Conservation (phyloP, 371 early-diverging fungal species). For the Mortierella sp. region DNA sequence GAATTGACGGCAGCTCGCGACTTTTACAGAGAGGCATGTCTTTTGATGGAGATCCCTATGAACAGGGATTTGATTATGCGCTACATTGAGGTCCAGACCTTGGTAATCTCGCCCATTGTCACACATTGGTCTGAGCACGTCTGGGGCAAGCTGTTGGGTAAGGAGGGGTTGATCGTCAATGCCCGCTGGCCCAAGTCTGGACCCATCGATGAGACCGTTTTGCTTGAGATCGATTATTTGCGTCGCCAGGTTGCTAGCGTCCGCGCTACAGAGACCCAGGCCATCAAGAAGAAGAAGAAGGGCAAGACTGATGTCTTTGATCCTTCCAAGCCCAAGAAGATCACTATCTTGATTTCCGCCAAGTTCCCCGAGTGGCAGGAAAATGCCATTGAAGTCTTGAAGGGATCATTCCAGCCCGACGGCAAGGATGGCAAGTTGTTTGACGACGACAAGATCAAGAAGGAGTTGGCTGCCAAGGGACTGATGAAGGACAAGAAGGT, state of each 20-base stretch:
- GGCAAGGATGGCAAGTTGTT: slow-evolving; percentile 64
- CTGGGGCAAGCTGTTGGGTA: slow-evolving; percentile 84
- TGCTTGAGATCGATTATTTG: slow-evolving; percentile 87
- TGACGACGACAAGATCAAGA: slow-evolving; percentile 81
- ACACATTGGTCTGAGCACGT: slow-evolving; percentile 96
- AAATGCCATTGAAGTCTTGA: slow-evolving; percentile 76
- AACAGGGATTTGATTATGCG: slow-evolving; percentile 85
- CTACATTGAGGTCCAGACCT: slow-evolving; percentile 87
- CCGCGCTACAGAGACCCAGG: slow-evolving; percentile 85
- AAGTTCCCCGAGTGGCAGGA: slow-evolving; percentile 97
- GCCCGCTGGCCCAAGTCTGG: slow-evolving; percentile 81
- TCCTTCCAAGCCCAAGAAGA: slow-evolving; percentile 75
- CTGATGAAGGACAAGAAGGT: slow-evolving; percentile 92
- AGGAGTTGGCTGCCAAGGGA: slow-evolving; percentile 76
- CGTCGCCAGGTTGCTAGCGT: slow-evolving; percentile 80
- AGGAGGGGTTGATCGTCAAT: slow-evolving; percentile 77
- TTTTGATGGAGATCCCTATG: slow-evolving; percentile 79
- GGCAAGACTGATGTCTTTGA: slow-evolving; percentile 72
- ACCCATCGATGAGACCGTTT: slow-evolving; percentile 73
- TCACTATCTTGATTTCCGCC: slow-evolving; percentile 83
- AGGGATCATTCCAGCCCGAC: slow-evolving; percentile 73
- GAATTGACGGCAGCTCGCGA: slow-evolving; percentile 94
- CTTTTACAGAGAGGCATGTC: slow-evolving; percentile 89
- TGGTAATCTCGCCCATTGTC: slow-evolving; percentile 89
- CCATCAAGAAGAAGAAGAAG: slow-evolving; percentile 87